Evolutionary conservation across 2,329 filamentous ascomycete species (phyloP).

Genomic region (Arthrobotrys conoides): DNA sequence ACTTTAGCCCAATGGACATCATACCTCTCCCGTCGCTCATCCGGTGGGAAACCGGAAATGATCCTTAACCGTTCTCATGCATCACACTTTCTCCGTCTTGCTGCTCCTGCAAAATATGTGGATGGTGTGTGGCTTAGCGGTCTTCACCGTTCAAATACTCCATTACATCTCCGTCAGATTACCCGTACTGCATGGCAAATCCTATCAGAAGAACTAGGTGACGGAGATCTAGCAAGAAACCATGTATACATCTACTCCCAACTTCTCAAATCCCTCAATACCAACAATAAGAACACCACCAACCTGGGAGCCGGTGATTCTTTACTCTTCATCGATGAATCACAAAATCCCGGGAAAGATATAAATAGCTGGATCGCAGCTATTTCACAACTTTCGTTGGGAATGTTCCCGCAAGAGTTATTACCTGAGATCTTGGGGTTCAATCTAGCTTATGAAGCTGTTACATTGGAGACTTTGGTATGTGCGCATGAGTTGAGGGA

Average conservation of each 20-base stretch:
- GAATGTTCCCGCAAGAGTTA: constrained; percentile 70
- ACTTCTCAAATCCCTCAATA: constrained; percentile 63
- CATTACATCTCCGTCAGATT: constrained; percentile 67
- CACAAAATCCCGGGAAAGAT: constrained; percentile 65
- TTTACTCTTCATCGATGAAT: constrained; percentile 65
- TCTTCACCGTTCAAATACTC: constrained; percentile 68
- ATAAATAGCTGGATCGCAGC: constrained; percentile 68
- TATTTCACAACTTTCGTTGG: constrained; percentile 69
- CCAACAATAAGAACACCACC: constrained; percentile 42
- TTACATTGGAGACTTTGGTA: constrained; percentile 67
- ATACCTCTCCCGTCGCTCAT: constrained; percentile 66
- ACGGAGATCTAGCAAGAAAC: constrained; percentile 69
- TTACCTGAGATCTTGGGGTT: constrained; percentile 71
- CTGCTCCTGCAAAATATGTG: constrained; percentile 69
- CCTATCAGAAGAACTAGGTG: constrained; percentile 71
- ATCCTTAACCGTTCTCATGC: constrained; percentile 66
- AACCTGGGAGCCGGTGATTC: constrained; percentile 64
- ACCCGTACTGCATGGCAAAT: constrained; percentile 70
- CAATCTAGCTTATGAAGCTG: constrained; percentile 70
- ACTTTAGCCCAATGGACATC: constrained; percentile 66
- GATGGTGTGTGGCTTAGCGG: constrained; percentile 71
- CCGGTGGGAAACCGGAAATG: constrained; percentile 66
- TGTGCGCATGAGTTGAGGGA: constrained; percentile 69
- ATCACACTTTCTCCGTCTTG: constrained; percentile 67
- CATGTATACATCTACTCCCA: constrained; percentile 67